These are phyloP conservation scores for Leccinum variicolor DNA, from an alignment of 768 basidiomycete genomes.

Conservation along the genomic window DNA sequence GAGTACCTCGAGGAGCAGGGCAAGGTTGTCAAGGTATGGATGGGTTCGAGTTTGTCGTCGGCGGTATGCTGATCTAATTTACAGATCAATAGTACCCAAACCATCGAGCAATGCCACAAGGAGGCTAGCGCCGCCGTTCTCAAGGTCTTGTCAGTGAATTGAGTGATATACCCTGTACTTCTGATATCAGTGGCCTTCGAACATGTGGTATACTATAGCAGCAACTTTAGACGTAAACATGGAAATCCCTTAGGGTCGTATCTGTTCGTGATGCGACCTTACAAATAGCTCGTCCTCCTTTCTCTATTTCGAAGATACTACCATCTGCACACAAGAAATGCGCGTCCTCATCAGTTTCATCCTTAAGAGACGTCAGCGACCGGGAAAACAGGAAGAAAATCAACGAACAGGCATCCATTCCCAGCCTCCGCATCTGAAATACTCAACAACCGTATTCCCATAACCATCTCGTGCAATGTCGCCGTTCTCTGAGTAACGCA, in stretches of 20 bases:
- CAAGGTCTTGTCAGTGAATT: slow-evolving; percentile 37
- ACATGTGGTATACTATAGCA: background rate
- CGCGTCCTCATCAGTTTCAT: slow-evolving; percentile 53
- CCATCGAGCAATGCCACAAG: slow-evolving; percentile 70
- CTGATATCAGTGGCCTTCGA: background rate
- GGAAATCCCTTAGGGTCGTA: slow-evolving; percentile 34
- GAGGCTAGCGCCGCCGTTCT: slow-evolving; percentile 54
- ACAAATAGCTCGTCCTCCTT: slow-evolving; percentile 56
- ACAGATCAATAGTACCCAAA: slow-evolving; percentile 66
- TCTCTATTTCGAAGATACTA: slow-evolving; percentile 57
- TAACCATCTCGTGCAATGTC: slow-evolving; percentile 38
- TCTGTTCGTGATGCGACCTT: slow-evolving; percentile 35
- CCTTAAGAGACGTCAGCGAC: slow-evolving; percentile 37
- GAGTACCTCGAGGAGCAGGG: slow-evolving; percentile 62
- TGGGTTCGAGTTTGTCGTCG: background rate
- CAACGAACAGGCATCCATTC: slow-evolving; percentile 79
- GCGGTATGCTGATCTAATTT: background rate
- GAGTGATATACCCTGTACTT: slow-evolving; percentile 10
- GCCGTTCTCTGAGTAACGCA: slow-evolving; percentile 52
- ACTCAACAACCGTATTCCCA: slow-evolving; percentile 67
- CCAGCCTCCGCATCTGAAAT: slow-evolving; percentile 75
- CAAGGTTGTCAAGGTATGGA: slow-evolving; percentile 75
- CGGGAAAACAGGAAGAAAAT: background rate
- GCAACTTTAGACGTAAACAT: slow-evolving; percentile 41
- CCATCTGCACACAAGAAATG: slow-evolving; percentile 83